Evolutionary conservation across 2,329 filamentous ascomycete genomes (phyloP).

Genomic region (Hymenoscyphus salicellus): DNA sequence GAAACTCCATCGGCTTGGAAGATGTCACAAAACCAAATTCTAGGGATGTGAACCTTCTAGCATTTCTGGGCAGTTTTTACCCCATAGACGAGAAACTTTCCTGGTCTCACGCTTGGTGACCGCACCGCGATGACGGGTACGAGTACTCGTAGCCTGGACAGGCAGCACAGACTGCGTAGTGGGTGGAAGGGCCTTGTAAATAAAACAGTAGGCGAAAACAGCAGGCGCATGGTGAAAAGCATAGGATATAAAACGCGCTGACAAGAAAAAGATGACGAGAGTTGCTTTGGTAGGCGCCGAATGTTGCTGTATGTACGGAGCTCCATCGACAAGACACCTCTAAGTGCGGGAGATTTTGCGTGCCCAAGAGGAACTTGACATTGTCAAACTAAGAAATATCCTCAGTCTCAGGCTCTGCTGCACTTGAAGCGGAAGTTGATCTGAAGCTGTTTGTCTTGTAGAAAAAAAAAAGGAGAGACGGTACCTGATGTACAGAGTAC

Average conservation of each 20-base stretch:
- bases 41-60: neutral
- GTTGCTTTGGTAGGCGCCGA: neutral
- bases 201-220: neutral
- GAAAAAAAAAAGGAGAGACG: neutral
- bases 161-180: neutral
- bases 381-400: neutral
- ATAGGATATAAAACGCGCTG: neutral
- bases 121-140: neutral
- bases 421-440: neutral
- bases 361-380: neutral
- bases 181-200: neutral
- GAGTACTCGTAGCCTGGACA: neutral
- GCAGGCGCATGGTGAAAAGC: neutral
- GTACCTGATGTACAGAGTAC: neutral
- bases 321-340: too few relatives aligned
- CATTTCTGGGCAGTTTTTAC: neutral
- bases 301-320: neutral
- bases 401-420: neutral
- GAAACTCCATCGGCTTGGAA: neutral
- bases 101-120: neutral
- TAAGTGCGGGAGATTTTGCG: neutral
- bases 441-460: neutral
- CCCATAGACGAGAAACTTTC: neutral
- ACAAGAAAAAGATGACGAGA: neutral
- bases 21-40: neutral